A percentile compares a stretch with the other conserved stretches of the same genome.
phyloP scores from a whole-genome alignment of 75 land plant species.

The Selaginella moellendorffii region DNA sequence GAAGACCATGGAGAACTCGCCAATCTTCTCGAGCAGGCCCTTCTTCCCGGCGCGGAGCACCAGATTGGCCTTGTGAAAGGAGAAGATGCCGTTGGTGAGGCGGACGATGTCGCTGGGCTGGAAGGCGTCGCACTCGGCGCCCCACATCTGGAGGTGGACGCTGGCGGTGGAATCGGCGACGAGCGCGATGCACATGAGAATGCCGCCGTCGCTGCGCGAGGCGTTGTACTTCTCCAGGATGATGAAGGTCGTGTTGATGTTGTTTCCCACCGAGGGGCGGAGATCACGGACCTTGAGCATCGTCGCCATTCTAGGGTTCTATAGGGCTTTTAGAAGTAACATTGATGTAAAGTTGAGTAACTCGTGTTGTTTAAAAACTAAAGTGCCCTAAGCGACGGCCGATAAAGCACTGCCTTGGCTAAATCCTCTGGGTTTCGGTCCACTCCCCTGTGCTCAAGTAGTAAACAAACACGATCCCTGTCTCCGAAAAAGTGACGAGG shows the following conservation, averaged over 20 bases:
- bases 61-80: slow-evolving; percentile 36
- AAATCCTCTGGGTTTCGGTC: background rate
- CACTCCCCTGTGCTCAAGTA: too few relatives aligned
- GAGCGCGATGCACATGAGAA: slow-evolving; percentile 31
- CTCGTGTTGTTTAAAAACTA: too few relatives aligned
- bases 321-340: too few relatives aligned
- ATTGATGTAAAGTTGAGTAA: too few relatives aligned
- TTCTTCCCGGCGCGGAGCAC: slow-evolving; percentile 78
- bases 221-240: slow-evolving; percentile 50
- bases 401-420: background rate
- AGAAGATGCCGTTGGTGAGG: slow-evolving; percentile 57
- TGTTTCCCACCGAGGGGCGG: slow-evolving; percentile 57
- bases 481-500: too few relatives aligned
- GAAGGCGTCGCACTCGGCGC: slow-evolving; percentile 67
- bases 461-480: too few relatives aligned
- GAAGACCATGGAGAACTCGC: slow-evolving; percentile 69
- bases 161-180: slow-evolving; percentile 78
- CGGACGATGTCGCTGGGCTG: slow-evolving; percentile 63
- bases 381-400: too few relatives aligned
- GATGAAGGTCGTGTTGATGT: slow-evolving; percentile 59
- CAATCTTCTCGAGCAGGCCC: slow-evolving; percentile 61
- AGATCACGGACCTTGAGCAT: slow-evolving; percentile 33
- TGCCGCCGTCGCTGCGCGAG: slow-evolving; percentile 27
- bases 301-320: too few relatives aligned
- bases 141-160: slow-evolving; percentile 82